Base-by-base conservation (phyloP, 1,284 basidiomycete species). In the Rhodotorula sp. region DNA sequence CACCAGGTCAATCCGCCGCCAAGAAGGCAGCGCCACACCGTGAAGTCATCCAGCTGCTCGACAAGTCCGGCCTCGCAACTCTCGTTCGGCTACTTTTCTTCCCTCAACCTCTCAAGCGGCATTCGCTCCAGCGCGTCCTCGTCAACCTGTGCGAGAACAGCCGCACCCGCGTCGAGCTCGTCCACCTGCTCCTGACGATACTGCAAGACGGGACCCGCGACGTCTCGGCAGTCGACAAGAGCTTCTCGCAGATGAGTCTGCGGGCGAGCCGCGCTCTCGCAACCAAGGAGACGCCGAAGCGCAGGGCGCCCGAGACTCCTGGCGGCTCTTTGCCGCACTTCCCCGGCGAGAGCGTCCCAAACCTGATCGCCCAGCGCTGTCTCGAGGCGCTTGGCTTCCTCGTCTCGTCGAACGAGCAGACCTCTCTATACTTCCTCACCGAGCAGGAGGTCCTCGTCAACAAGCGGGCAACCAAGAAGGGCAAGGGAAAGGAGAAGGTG, bases 131-230 rank as follows among this genome's bases (percentile, higher is more conserved):
- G 81, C 90, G 91, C 79, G 90, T 98, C 3, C 87, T 99, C 36
- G 89, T 92, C 73, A 95, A 99, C 79, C 84, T 99, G 8, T 98
- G 94, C 80, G 94, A 99, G 82, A 99, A 99, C 79, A 84, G 87
- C 4, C 92, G 90, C 79, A 95, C 94, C 2, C 87, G 95, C 29
- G 88, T 87, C 5, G 96, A 99, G 76, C 84, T 99, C 36, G 90
- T 99, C 83, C 94, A 93, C 78, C 85, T 97, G 36, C 85, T 99
- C 27, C 84, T 99, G 19, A 90, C 88, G 72, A 92, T 99, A 70
- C 84, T 99, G 8, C 92, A 97, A 80, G 96, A 97, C 76, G 95
- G 95, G 24, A 91, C 93, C 1, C 92, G 90, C 20, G 96, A 98
- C 79, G 85, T 95, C 17, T 88, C 89, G 7, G 87, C 91, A 1